These are phyloP conservation scores for Oemleria cerasiformis DNA, from an alignment of 306 rosid species.

Conservation along the genomic window DNA sequence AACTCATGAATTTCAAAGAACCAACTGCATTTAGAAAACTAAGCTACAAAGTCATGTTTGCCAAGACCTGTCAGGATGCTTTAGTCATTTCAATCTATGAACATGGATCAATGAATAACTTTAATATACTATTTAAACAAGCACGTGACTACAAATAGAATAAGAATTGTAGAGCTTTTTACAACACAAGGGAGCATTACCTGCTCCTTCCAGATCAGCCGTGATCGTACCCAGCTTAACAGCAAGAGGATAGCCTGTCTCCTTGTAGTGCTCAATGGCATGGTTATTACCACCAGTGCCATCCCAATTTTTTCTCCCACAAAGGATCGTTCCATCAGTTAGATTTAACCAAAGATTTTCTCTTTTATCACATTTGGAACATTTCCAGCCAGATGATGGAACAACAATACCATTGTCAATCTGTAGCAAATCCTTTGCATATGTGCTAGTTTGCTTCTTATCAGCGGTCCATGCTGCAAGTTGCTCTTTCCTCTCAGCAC, in stretches of 20 bases:
- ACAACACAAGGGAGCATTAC: slow-evolving; percentile 41
- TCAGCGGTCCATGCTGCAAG: slow-evolving; percentile 95
- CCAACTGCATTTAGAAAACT: neutral
- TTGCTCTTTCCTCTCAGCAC: slow-evolving; percentile 88
- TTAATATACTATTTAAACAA: neutral
- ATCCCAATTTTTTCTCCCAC: slow-evolving; percentile 96
- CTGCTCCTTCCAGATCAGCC: slow-evolving; percentile 96
- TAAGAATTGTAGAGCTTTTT: neutral
- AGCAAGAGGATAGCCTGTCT: slow-evolving; percentile 86
- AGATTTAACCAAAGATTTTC: slow-evolving; percentile 95
- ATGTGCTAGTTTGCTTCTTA: slow-evolving; percentile 54
- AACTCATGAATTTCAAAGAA: neutral
- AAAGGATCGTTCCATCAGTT: slow-evolving; percentile 82
- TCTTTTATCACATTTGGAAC: slow-evolving; percentile 79
- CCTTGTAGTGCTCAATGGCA: slow-evolving; percentile 76
- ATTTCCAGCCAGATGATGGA: slow-evolving; percentile 93
- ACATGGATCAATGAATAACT: neutral
- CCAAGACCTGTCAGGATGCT: slow-evolving; percentile 16
- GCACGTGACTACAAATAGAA: neutral
- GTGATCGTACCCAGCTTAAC: slow-evolving; percentile 96
- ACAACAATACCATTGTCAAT: slow-evolving; percentile 71
- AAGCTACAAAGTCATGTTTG: slow-evolving; percentile 3
- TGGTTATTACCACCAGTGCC: slow-evolving; percentile 97
- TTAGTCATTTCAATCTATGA: neutral
- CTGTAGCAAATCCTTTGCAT: slow-evolving; percentile 71